Evolutionary conservation across 1,284 basidiomycete species (phyloP), one percentile per base, ranked within the genome.

Genomic region (Cryptococcus amylolentus): DNA sequence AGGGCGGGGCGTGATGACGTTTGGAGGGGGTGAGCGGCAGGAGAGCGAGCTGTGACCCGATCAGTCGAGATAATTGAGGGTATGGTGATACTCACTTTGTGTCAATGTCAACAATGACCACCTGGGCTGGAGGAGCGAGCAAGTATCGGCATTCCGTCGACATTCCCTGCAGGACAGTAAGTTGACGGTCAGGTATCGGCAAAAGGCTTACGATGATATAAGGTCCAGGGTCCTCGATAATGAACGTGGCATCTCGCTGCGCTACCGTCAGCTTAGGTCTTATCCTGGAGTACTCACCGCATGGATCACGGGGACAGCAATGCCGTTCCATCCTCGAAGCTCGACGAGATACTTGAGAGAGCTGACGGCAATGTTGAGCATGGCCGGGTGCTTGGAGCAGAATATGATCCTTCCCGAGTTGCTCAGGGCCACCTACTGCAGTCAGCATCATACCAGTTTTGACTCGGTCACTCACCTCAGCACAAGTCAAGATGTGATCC

Each of bases 341-440:
- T 98, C 95, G 54, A 96, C 88, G 48, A 98, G 83, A 70, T 95
- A 94, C 74, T 88, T 89, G 78, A 96, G 82, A 2, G 92, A 93
- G 58, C 85, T 85, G 20, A 95, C 91, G 39, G 69, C 63, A 66
- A 88, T 83, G 51, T 89, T 91, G 35, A 97, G 86, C 85, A 97
- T 90, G 3, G 91, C 86, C 37, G 92, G 89, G 73, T 95, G 88
- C 47, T 89, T 83, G 28, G 91, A 95, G 72, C 88, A 87, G 79
- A 98, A 95, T 45, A 98, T 80, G 54, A 98, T 80, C 28, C 91
- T 85, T 20, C 95, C 94, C 9, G 91, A 91, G 5, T 91, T 91
- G n/a, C 92, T 86, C 39, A 98, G 81, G 0, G 93, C 94, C 65
- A 97, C 88, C 88, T 88, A 61, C 37, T 28, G 12, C 18, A 41